Percentiles rank a stretch among this genome's conserved stretches.
phyloP scores from a whole-genome alignment of 2,329 filamentous ascomycete genomes.

The Scedosporium apiospermum region DNA sequence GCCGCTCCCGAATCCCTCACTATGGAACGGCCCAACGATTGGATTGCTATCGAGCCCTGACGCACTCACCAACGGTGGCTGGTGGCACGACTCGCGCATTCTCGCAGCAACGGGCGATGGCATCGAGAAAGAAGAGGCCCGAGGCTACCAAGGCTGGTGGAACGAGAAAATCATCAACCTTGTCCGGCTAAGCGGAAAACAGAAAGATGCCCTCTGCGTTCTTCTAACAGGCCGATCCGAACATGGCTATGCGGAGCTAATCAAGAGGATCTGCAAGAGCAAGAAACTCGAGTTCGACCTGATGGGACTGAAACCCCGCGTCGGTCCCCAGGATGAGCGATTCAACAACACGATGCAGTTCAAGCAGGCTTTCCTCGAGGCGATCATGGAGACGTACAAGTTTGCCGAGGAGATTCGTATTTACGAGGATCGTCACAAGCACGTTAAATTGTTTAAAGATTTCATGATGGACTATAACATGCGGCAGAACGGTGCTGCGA shows the following conservation, averaged over 20 bases:
- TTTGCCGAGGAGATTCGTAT: slow-evolving; percentile 73
- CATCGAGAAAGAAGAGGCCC: slow-evolving; percentile 67
- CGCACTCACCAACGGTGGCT: slow-evolving; percentile 72
- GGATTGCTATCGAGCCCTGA: slow-evolving; percentile 69
- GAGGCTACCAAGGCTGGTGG: slow-evolving; percentile 91
- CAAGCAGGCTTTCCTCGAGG: slow-evolving; percentile 76
- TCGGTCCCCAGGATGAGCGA: slow-evolving; percentile 68
- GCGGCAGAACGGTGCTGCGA: slow-evolving; percentile 21
- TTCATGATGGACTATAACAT: slow-evolving; percentile 73
- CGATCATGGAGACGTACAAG: slow-evolving; percentile 78
- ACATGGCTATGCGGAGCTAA: slow-evolving; percentile 62
- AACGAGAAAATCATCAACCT: slow-evolving; percentile 83
- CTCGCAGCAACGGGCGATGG: slow-evolving; percentile 81
- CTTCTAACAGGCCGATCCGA: slow-evolving; percentile 83
- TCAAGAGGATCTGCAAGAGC: slow-evolving; percentile 71
- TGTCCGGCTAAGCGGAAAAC: slow-evolving; percentile 69
- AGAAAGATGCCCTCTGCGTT: slow-evolving; percentile 76
- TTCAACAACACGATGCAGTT: slow-evolving; percentile 83
- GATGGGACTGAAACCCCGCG: slow-evolving; percentile 75
- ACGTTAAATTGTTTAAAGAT: slow-evolving; percentile 73
- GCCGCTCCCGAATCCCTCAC: slow-evolving; percentile 75
- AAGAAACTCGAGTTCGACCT: slow-evolving; percentile 82
- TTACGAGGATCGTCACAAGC: slow-evolving; percentile 57
- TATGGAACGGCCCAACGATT: slow-evolving; percentile 76
- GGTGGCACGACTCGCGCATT: slow-evolving; percentile 93